A percentile compares a stretch with the other conserved stretches of the same genome.
Evolutionary conservation across 345 rosid species (phyloP).

Genomic region (Salix purpurea): DNA sequence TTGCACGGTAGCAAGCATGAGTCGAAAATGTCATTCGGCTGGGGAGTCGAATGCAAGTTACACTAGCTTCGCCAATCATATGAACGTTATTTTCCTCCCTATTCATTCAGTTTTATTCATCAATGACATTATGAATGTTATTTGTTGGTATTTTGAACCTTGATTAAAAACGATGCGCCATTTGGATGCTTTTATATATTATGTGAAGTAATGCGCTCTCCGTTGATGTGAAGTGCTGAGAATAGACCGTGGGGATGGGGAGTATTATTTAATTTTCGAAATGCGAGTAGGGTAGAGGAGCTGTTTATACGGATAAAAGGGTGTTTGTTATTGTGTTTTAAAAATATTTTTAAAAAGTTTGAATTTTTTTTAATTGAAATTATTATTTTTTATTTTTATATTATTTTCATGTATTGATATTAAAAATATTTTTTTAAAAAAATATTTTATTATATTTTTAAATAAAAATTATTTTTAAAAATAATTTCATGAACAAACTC

Average conservation of each 20-base stretch:
- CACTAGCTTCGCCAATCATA: background rate
- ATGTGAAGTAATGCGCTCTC: background rate
- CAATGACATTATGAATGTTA: background rate
- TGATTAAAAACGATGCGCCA: background rate
- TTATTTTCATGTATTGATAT: no score
- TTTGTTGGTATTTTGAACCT: background rate
- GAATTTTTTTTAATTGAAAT: no score
- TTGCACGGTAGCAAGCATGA: background rate
- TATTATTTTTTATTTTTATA: no score
- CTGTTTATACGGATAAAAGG: background rate
- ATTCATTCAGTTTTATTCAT: background rate
- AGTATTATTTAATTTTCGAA: background rate
- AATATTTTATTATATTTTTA: no score
- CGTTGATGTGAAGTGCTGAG: background rate
- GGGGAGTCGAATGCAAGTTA: background rate
- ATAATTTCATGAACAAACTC: background rate
- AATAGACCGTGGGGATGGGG: background rate
- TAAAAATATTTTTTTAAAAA: no score
- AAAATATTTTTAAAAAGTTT: no score
- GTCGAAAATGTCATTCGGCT: background rate
- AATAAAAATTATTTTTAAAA: no score
- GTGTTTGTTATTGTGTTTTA: no score
- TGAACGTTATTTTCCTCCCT: background rate
- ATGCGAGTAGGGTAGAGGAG: background rate
- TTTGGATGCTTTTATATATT: background rate